These are phyloP conservation scores for Lactarius deliciosus DNA, from an alignment of 768 basidiomycete species.

Conservation along the genomic window DNA sequence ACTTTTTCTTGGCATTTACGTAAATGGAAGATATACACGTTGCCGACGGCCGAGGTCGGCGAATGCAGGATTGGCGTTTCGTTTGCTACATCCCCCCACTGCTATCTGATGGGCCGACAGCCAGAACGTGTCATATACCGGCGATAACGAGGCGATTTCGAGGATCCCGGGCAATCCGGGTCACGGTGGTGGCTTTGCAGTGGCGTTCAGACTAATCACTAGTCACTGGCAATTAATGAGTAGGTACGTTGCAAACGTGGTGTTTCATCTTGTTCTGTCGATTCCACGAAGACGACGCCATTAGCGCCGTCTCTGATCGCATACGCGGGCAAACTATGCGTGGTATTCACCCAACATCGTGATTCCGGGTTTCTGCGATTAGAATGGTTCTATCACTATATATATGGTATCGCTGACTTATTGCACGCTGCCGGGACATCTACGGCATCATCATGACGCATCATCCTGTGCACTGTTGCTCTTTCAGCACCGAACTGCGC, in stretches of 20 bases:
- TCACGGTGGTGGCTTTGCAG: slow-evolving; percentile 2
- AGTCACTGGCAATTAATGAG: slow-evolving; percentile 3
- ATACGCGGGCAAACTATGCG: background rate
- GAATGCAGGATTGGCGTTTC: slow-evolving; percentile 4
- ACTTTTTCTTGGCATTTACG: slow-evolving; percentile 47
- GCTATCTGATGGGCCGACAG: slow-evolving; percentile 7
- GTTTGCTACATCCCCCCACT: background rate
- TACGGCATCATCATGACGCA: slow-evolving; percentile 4
- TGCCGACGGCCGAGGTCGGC: background rate
- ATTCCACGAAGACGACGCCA: background rate
- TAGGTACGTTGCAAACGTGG: background rate
- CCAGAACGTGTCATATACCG: slow-evolving; percentile 5
- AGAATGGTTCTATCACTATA: background rate
- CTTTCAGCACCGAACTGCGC: background rate
- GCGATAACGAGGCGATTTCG: slow-evolving; percentile 12
- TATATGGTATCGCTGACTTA: slow-evolving; percentile 15
- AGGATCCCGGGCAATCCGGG: slow-evolving; percentile 10
- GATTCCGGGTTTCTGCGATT: slow-evolving; percentile 3
- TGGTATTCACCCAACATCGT: background rate
- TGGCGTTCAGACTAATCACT: slow-evolving; percentile 15
- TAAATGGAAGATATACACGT: slow-evolving; percentile 50
- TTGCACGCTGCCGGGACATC: background rate
- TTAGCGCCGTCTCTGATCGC: background rate
- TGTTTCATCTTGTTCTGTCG: slow-evolving; percentile 13
- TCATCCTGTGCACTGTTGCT: background rate